Evolutionary conservation across 345 rosid genomes (phyloP).

Genomic region (Citrus glauca): DNA sequence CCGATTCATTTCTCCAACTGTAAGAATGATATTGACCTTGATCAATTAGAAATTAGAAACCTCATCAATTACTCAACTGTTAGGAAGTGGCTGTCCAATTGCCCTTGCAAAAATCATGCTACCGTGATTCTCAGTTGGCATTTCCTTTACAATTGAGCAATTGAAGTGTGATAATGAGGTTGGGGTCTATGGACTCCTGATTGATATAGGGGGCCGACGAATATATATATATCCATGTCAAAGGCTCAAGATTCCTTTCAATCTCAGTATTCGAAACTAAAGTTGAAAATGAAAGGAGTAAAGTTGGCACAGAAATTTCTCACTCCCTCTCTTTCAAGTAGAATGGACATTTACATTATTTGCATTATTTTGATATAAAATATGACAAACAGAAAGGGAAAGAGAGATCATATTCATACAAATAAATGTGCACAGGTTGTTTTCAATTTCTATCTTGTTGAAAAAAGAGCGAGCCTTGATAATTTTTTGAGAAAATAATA

Average conservation of each 20-base stretch:
- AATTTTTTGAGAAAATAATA: background rate
- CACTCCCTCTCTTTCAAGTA: background rate
- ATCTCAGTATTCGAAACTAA: constrained; percentile 1
- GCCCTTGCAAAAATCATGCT: background rate
- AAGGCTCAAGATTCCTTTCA: background rate
- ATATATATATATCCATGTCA: background rate
- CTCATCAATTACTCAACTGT: too few relatives aligned
- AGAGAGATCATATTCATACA: background rate
- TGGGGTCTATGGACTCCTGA: background rate
- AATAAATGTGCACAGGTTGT: background rate
- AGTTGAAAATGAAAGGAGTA: background rate
- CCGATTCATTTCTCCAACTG: background rate
- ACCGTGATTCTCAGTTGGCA: background rate
- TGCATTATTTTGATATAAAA: background rate
- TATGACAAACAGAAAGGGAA: background rate
- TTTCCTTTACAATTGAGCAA: background rate
- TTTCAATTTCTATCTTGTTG: background rate
- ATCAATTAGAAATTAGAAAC: background rate
- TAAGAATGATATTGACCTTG: background rate
- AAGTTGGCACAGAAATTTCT: background rate
- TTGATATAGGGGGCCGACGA: too few relatives aligned
- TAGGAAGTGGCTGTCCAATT: too few relatives aligned
- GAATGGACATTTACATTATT: background rate
- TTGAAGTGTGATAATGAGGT: background rate
- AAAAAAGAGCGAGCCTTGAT: background rate